Evolutionary conservation across 306 rosid genomes (phyloP).

Genomic region (Prunus mume): DNA sequence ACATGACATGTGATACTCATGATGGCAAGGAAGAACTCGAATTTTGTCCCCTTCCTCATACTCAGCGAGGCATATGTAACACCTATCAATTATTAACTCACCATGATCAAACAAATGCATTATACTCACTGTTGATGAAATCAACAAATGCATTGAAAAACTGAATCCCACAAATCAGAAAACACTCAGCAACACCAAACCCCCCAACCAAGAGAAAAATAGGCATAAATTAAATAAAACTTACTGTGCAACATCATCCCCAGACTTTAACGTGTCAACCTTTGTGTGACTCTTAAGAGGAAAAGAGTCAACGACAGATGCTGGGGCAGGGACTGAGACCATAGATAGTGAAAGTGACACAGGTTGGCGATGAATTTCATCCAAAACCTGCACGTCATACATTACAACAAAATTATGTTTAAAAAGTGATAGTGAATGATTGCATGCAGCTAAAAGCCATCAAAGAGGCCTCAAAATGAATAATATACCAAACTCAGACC

Average conservation of each 20-base stretch:
- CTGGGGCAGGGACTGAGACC: conserved; percentile 95
- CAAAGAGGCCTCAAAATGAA: background rate
- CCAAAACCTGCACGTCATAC: conserved; percentile 65
- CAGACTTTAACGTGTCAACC: conserved; percentile 41
- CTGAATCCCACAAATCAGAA: background rate
- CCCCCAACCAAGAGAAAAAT: background rate
- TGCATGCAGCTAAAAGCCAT: background rate
- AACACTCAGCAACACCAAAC: no score
- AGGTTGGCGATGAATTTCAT: conserved; percentile 94
- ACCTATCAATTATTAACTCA: conserved; percentile 43
- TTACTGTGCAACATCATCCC: conserved; percentile 70
- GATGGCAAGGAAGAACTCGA: conserved; percentile 90
- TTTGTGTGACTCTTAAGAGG: conserved; percentile 74
- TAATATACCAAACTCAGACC: background rate
- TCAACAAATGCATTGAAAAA: background rate
- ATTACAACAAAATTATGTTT: conserved; percentile 9
- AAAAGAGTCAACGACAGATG: conserved; percentile 77
- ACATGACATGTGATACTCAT: conserved; percentile 86
- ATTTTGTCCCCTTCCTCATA: conserved; percentile 93
- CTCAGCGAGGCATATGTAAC: conserved; percentile 93
- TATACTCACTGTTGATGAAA: background rate
- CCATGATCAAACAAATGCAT: conserved; percentile 3
- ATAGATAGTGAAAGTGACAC: conserved; percentile 71
- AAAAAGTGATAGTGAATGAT: no score
- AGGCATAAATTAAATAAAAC: conserved; percentile 20